Base-by-base conservation (phyloP, 768 basidiomycete genomes). In the Lactarius psammicola region DNA sequence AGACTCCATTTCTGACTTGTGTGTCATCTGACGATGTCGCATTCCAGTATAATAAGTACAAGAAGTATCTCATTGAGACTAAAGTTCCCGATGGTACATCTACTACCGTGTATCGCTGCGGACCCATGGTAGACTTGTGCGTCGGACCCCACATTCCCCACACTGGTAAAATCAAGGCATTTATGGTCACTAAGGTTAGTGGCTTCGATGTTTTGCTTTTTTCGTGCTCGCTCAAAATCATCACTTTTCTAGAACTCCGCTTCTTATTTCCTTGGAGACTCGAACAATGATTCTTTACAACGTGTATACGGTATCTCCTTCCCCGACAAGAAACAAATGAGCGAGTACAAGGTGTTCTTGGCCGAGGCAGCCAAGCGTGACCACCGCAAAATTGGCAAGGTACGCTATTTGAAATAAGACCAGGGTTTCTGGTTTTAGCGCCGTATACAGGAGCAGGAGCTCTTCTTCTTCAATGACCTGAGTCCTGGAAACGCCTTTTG, bases 281-380 rank as follows among this genome's bases (percentile, higher is more conserved):
- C 89, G 30, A 89, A 84, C 72, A 97, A 97, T 75, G 97, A 98
- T 71, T 91, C 92, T 1, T 82, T 99, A 34, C 97, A 98, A 74
- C 90, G 97, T 40, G 86, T 99, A 69, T 99, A 98, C 75, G 97
- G 97, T 65, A 94, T 99, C 75, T 97, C 95, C 0, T 99, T 98
- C 86, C 97, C 97, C 0, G 97, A 98, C 79, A 91, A 91, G 78
- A 96, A 97, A 76, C 93, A 96, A 75, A 78, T 98, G 70, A 80
- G 87, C 17, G 97, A 98, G 66, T 94, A 98, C 84, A 98, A 98
- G 80, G 85, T 82, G 55, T 97, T 97, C 83, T 84, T 98, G 63
- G 95, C 86, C 34, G 96, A 99, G 76, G 97, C 97, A 59, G 95
- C 96, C n/a, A 97, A 92, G 76, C 89, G 96, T 5, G 96, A 99